Conservation (phyloP, 2,329 filamentous ascomycete genomes). For the Monosporascus sp. region DNA sequence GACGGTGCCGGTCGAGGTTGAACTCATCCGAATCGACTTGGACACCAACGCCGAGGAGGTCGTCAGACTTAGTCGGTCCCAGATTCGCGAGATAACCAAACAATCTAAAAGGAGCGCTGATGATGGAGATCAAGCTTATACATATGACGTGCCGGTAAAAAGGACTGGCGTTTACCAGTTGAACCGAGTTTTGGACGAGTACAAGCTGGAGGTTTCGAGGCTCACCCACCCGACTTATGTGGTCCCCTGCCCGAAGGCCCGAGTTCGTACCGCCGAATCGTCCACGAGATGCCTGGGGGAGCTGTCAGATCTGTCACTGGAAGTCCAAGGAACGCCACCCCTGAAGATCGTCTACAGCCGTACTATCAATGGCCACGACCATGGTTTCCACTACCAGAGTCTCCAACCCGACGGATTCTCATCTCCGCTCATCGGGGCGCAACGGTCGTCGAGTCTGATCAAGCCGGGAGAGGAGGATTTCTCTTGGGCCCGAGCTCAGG, state of each 20-base stretch:
- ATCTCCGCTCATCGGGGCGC: slow-evolving; percentile 67
- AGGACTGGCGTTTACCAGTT: slow-evolving; percentile 86
- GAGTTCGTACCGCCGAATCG: slow-evolving; percentile 59
- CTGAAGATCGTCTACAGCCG: slow-evolving; percentile 90
- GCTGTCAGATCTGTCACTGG: slow-evolving; percentile 76
- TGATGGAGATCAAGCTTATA: slow-evolving; percentile 58
- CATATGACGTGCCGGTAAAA: slow-evolving; percentile 70
- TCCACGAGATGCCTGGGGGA: slow-evolving; percentile 77
- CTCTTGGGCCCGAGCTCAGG: slow-evolving; percentile 75
- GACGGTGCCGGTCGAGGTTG: slow-evolving; percentile 81
- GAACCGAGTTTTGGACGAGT: slow-evolving; percentile 82
- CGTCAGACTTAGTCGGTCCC: slow-evolving; percentile 67
- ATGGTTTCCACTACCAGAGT: slow-evolving; percentile 86
- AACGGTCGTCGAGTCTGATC: slow-evolving; percentile 53
- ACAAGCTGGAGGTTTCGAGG: slow-evolving; percentile 86
- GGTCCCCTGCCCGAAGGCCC: slow-evolving; percentile 77
- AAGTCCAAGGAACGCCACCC: slow-evolving; percentile 84
- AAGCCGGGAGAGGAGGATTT: slow-evolving; percentile 59
- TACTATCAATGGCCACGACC: slow-evolving; percentile 76
- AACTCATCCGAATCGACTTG: slow-evolving; percentile 82
- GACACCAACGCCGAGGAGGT: slow-evolving; percentile 76
- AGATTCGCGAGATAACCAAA: slow-evolving; percentile 70
- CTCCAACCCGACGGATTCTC: slow-evolving; percentile 83
- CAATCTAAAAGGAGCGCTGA: slow-evolving; percentile 61
- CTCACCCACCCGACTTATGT: slow-evolving; percentile 74